Conservation (phyloP, 1,284 basidiomycete genomes). For the Apiotrichum akiyoshidainum region DNA sequence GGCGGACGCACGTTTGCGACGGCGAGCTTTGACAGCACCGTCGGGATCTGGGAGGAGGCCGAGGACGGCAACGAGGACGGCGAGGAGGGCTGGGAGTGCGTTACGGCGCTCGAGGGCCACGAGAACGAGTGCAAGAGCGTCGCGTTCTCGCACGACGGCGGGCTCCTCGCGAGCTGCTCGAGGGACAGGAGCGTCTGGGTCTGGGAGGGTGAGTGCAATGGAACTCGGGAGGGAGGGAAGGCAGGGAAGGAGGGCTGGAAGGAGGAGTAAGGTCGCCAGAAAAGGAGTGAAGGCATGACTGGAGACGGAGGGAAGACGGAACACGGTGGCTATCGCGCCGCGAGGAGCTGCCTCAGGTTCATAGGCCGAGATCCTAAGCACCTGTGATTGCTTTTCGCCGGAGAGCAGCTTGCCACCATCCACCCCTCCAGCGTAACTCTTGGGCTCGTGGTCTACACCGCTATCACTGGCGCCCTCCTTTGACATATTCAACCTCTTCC, state of each 20-base stretch:
- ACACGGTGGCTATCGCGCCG: too few species aligned
- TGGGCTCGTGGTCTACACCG: neutral
- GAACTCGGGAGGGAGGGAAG: too few species aligned
- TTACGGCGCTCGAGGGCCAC: conserved; percentile 86
- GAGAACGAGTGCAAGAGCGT: conserved; percentile 97
- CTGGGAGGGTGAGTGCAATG: conserved; percentile 75
- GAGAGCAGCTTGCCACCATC: too few species aligned
- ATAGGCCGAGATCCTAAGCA: too few species aligned
- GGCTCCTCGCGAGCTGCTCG: conserved; percentile 83
- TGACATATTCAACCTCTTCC: too few species aligned
- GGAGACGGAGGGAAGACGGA: too few species aligned
- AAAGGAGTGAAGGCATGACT: too few species aligned
- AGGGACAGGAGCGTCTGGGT: conserved; percentile 98
- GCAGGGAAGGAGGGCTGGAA: too few species aligned
- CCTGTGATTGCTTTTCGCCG: too few species aligned
- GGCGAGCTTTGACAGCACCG: conserved; percentile 90
- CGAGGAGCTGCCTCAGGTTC: too few species aligned
- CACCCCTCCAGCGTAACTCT: neutral
- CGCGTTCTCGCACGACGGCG: conserved; percentile 74
- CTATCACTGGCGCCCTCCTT: neutral
- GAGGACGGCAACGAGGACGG: conserved; percentile 51
- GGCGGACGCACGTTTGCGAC: conserved; percentile 85
- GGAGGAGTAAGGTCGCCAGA: too few species aligned
- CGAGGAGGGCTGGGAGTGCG: conserved; percentile 54
- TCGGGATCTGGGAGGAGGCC: conserved; percentile 81